phyloP scores from a whole-genome alignment of 805 yeast species.

The Wickerhamomyces hampshirensis region DNA sequence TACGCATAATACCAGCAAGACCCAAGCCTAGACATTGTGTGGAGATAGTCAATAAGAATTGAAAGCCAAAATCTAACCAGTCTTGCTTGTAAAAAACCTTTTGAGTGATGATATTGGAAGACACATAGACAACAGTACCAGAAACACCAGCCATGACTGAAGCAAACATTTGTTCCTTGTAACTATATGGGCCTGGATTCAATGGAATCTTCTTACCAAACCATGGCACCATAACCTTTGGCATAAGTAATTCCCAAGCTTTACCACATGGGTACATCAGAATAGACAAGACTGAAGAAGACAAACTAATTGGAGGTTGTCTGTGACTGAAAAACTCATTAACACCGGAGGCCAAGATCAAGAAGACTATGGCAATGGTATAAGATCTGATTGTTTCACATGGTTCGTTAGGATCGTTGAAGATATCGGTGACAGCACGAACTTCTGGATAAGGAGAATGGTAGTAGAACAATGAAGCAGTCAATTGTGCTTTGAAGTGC shows the following conservation, averaged over 20 bases:
- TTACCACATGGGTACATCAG: conserved; percentile 41
- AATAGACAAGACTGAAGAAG: conserved; percentile 40
- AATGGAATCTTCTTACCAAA: conserved; percentile 32
- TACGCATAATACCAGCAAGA: conserved; percentile 57
- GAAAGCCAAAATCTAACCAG: conserved; percentile 43
- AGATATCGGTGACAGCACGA: conserved; percentile 52
- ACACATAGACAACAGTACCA: conserved; percentile 28
- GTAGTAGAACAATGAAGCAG: conserved; percentile 20
- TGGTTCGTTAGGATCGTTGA: conserved; percentile 43
- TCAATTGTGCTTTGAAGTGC: conserved; percentile 12
- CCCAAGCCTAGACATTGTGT: conserved; percentile 64
- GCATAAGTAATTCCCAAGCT: conserved; percentile 34
- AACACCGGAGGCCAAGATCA: conserved; percentile 47
- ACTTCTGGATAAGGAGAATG: conserved; percentile 64
- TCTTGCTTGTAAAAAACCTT: conserved; percentile 25
- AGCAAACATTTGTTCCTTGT: conserved; percentile 61
- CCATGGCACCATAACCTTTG: conserved; percentile 38
- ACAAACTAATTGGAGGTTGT: conserved; percentile 42
- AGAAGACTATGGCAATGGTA: conserved; percentile 38
- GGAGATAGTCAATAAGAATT: conserved; percentile 44
- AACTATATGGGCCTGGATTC: conserved; percentile 61
- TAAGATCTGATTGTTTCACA: conserved; percentile 45
- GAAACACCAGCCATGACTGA: conserved; percentile 40
- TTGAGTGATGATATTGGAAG: conserved; percentile 32
- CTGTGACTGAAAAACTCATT: conserved; percentile 54